Conservation (phyloP, 805 yeast species). For the Trichomonascus vanleenenianus region DNA sequence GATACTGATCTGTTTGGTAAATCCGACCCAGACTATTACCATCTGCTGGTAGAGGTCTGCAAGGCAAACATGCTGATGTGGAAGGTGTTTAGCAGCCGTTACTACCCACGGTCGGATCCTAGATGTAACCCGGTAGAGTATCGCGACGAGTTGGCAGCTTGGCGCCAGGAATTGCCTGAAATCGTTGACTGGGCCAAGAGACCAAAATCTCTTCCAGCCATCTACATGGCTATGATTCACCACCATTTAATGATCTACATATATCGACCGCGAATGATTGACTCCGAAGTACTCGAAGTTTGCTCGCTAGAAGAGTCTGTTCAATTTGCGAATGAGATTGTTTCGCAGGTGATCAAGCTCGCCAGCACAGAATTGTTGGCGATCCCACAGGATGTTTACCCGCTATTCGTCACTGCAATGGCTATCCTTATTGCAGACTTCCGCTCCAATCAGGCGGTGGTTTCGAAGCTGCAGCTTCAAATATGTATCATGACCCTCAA, state of each 20-base stretch:
- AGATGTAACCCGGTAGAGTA: background rate
- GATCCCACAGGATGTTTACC: conserved; percentile 9
- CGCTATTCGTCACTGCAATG: conserved; percentile 9
- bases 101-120: conserved; percentile 5
- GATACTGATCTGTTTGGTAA: conserved; percentile 5
- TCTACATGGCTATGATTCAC: conserved; percentile 7
- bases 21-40: background rate
- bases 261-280: conserved; percentile 7
- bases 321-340: conserved; percentile 8
- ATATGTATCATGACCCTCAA: conserved; percentile 10
- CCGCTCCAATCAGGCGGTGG: background rate
- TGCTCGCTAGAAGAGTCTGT: conserved; percentile 9
- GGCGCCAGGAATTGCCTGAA: conserved; percentile 7
- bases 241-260: conserved; percentile 11
- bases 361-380: conserved; percentile 1
- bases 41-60: conserved; percentile 8
- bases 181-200: conserved; percentile 8
- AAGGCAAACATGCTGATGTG: conserved; percentile 6
- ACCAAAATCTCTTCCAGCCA: background rate
- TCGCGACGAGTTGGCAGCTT: background rate
- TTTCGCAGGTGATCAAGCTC: conserved; percentile 2
- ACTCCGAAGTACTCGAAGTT: conserved; percentile 3
- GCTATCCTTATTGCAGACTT: conserved; percentile 4
- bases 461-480: conserved; percentile 7
- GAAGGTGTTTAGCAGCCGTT: conserved; percentile 5